Base-by-base conservation (phyloP, 192 early-diverging fungal genomes). In the Rhizophagus clarus region DNA sequence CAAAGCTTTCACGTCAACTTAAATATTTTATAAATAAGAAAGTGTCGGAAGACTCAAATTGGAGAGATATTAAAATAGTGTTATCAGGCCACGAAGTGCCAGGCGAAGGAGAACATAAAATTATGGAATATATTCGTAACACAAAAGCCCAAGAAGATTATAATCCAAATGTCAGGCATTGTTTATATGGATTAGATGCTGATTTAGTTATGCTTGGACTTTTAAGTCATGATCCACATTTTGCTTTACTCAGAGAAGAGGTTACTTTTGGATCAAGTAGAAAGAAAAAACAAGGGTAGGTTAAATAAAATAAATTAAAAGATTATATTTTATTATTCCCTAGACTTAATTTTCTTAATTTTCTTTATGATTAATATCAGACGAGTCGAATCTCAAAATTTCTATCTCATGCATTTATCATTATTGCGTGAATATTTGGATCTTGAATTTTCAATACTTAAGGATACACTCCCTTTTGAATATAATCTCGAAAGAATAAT, bases 81-180 rank as follows among this genome's bases (percentile, higher is more conserved):
- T 88, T 99, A 5, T 98, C 96, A 42, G 98, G 96, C 32, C 96
- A 95, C 47, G 94, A 93, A 62, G 96, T 98, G 0, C 97, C 97
- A 20, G 98, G 98, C 68, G 98, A 99, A 85, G 98, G 98, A 68
- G 98, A 99, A 86, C 98, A 99, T 88, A 99, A 99, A 84, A 98
- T 99, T 77, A 98, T 99, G 98, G 98, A 99, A 84, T 99, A 93
- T 76, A 97, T 99, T 75, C 94, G 98, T 51, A 88, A 93, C 28
- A 87, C 93, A 42, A 93, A 96, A 49, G 91, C 90, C 5, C 92
- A 94, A 81, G 88, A 92, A 24, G 92, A 90, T 40, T 97, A 97
- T 79, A 86, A 95, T 81, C 91, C 96, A 64, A 97, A 97, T 82
- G 94, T 91, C 17, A 90, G 92, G 61, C 98, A 99, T 81, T 97